These are phyloP conservation scores for Colletotrichum sp. DNA, from an alignment of 2,329 filamentous ascomycete genomes.

Conservation along the genomic window DNA sequence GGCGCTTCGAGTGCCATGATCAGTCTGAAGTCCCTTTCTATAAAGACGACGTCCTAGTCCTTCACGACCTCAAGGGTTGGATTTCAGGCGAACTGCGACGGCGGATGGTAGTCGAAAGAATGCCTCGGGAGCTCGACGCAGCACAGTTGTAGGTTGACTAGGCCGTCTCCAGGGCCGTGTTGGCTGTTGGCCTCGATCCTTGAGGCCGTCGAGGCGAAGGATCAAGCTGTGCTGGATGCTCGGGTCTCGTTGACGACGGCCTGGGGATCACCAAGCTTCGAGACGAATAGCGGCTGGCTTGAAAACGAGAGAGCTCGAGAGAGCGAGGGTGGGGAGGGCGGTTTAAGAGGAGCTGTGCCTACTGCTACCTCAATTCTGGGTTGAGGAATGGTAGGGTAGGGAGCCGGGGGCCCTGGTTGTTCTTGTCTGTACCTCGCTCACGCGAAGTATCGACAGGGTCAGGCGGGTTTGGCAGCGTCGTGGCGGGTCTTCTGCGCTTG, in stretches of 20 bases:
- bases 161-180: background rate
- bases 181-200: conserved; percentile 9
- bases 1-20: conserved; percentile 68
- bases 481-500: conserved; percentile 8
- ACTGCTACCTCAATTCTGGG: conserved; percentile 14
- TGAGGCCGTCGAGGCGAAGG: conserved; percentile 9
- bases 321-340: conserved; percentile 32
- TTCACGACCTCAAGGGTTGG: background rate
- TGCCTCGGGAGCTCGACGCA: conserved; percentile 26
- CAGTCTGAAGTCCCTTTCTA: background rate
- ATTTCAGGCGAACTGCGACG: background rate
- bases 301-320: conserved; percentile 20
- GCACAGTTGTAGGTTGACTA: conserved; percentile 8
- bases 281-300: conserved; percentile 24
- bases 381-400: background rate
- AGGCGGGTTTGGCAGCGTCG: conserved; percentile 1
- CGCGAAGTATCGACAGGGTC: conserved; percentile 14
- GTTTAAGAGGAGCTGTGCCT: conserved; percentile 35
- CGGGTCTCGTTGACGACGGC: conserved; percentile 24
- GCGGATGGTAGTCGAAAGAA: conserved; percentile 20
- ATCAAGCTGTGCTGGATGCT: conserved; percentile 21
- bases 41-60: background rate
- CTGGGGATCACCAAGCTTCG: conserved; percentile 28
- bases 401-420: conserved; percentile 22
- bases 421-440: conserved; percentile 14